Evolutionary conservation across 2,329 filamentous ascomycete genomes (phyloP).

Genomic region (Sporothrix brasiliensis): DNA sequence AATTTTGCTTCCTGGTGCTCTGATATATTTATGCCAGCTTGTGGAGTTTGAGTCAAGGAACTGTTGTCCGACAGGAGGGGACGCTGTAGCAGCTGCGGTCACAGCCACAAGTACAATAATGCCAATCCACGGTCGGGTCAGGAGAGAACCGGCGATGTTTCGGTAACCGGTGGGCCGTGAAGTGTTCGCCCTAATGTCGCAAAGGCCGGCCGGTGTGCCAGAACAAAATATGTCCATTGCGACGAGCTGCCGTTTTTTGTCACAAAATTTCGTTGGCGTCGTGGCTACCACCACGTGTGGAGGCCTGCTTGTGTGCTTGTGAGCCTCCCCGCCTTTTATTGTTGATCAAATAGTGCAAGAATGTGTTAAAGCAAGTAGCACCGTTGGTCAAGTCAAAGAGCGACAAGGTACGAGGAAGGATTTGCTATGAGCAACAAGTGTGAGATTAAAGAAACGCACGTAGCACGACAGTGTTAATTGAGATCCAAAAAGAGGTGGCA

Average conservation of each 20-base stretch:
- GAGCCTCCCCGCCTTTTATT: not conserved
- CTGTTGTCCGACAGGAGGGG: slow-evolving; percentile 24
- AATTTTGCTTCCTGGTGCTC: slow-evolving; percentile 43
- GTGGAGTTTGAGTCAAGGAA: slow-evolving; percentile 33
- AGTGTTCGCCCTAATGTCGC: not conserved
- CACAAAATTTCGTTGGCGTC: not conserved
- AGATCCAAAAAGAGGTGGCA: too few relatives aligned
- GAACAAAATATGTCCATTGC: not conserved
- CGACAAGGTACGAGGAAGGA: too few relatives aligned
- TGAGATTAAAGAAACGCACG: too few relatives aligned
- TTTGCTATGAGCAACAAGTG: too few relatives aligned
- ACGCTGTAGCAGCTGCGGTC: slow-evolving; percentile 12
- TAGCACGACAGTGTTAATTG: too few relatives aligned
- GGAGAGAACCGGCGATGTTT: not conserved
- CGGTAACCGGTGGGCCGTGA: not conserved
- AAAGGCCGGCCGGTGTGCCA: not conserved
- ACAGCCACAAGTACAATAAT: not conserved
- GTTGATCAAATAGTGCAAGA: not conserved
- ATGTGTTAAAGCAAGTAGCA: too few relatives aligned
- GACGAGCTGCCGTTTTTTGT: not conserved
- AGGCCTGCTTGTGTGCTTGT: not conserved
- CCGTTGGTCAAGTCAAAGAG: too few relatives aligned
- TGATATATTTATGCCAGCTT: slow-evolving; percentile 48
- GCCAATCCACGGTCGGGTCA: slow-evolving; percentile 27
- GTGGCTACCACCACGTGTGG: not conserved